Evolutionary conservation across 257 asterid genomes (phyloP).

Genomic region (Capsicum baccatum): DNA sequence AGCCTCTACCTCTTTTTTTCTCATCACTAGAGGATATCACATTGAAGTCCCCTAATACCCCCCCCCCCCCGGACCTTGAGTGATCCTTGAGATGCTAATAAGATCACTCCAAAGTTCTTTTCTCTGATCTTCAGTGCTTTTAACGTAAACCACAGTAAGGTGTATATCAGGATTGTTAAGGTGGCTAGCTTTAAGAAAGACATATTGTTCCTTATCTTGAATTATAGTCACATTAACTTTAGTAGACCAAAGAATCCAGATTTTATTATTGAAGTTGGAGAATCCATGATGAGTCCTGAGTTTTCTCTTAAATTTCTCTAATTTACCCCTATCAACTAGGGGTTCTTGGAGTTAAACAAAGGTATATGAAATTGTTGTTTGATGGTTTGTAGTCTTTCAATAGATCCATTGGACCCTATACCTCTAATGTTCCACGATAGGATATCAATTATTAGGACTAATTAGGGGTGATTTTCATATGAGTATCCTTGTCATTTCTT

Average conservation of each 20-base stretch:
- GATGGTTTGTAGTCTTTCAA: background rate
- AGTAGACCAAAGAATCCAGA: background rate
- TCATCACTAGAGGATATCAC: background rate
- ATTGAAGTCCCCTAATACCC: background rate
- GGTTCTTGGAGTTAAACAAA: background rate
- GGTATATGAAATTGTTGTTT: background rate
- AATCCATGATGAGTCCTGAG: background rate
- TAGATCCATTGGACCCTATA: background rate
- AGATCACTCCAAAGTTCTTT: background rate
- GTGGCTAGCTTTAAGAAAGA: too few species aligned
- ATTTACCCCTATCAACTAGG: background rate
- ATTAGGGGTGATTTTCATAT: too few species aligned
- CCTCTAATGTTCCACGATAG: too few species aligned
- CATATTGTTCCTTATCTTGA: background rate
- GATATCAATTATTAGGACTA: too few species aligned
- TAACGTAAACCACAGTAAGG: background rate
- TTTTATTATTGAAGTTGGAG: too few species aligned
- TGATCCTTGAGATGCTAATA: too few species aligned
- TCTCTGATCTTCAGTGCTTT: background rate
- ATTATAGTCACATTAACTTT: too few species aligned
- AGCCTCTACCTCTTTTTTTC: background rate
- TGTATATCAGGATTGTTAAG: too few species aligned
- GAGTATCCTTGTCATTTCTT: too few species aligned
- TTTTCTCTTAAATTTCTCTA: too few species aligned
- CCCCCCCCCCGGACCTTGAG: too few species aligned